A percentile compares a stretch with the other conserved stretches of the same genome.
These are phyloP conservation scores for Aspergillus aculeatus DNA, from an alignment of 2,329 filamentous ascomycete species.

Conservation along the genomic window DNA sequence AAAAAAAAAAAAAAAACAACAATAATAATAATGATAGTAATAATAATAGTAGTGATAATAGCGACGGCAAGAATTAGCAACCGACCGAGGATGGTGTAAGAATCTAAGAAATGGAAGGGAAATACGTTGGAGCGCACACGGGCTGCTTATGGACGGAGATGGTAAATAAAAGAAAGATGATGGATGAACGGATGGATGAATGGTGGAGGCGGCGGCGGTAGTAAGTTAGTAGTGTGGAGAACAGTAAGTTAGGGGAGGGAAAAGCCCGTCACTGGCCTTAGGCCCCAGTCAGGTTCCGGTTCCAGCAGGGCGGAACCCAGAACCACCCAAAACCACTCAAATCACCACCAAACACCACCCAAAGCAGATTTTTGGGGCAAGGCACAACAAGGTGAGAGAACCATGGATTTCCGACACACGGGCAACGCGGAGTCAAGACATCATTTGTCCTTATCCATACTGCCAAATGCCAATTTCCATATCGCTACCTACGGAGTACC, in stretches of 20 bases:
- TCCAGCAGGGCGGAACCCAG: conserved; percentile 22
- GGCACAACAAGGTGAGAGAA: background rate
- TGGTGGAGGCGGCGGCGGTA: conserved; percentile 6
- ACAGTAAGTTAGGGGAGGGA: conserved; percentile 1
- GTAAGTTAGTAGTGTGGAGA: conserved; percentile 8
- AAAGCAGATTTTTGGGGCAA: background rate
- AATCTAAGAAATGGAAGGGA: background rate
- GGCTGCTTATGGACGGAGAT: conserved; percentile 1
- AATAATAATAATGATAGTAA: background rate
- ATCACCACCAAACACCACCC: background rate
- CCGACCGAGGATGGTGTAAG: background rate
- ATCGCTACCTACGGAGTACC: too few relatives aligned
- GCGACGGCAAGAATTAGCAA: background rate
- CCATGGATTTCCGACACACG: background rate
- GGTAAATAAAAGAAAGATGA: conserved; percentile 6
- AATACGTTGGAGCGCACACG: background rate
- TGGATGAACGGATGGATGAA: background rate
- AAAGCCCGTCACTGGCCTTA: conserved; percentile 9
- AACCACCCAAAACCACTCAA: background rate
- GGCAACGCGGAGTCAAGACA: background rate
- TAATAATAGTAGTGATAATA: background rate
- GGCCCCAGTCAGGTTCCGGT: conserved; percentile 18
- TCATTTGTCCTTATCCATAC: too few relatives aligned
- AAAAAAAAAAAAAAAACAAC: background rate
- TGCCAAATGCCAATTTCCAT: too few relatives aligned